Conservation (phyloP, 2,329 filamentous ascomycete species). For the Escovopsis sp. region DNA sequence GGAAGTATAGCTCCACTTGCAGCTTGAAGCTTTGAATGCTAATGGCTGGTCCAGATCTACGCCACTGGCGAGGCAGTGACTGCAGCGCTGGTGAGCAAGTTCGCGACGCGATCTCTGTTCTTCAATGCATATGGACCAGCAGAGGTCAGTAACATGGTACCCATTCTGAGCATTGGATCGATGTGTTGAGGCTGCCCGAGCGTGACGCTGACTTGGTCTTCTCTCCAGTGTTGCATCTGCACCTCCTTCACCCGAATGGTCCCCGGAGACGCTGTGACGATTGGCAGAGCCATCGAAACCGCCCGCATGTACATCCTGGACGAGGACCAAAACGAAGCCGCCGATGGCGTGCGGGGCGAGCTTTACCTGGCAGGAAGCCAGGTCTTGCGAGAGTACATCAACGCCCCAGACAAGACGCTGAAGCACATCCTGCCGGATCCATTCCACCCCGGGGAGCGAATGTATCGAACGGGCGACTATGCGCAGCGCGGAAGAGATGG, state of each 20-base stretch:
- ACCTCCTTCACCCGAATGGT: conserved; percentile 3
- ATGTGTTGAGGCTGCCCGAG: not conserved
- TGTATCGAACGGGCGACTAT: conserved; percentile 4
- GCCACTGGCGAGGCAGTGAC: conserved; percentile 2
- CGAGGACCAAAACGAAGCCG: not conserved
- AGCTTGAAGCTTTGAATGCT: not conserved
- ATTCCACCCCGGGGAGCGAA: not conserved
- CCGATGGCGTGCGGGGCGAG: conserved; percentile 1
- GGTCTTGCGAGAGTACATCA: conserved; percentile 2
- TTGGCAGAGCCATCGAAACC: conserved; percentile 1
- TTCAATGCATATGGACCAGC: conserved; percentile 5
- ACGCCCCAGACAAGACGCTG: conserved; percentile 1
- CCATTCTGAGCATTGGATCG: no score
- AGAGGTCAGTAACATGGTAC: conserved; percentile 2
- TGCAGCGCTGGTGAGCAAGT: not conserved
- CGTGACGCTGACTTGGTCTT: not conserved
- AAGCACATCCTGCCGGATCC: conserved; percentile 1
- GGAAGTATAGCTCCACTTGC: not conserved
- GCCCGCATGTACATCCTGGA: conserved; percentile 3
- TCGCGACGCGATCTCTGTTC: not conserved
- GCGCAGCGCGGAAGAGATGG: conserved; percentile 1
- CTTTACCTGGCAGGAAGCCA: conserved; percentile 1
- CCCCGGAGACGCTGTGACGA: not conserved
- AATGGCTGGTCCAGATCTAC: no score
- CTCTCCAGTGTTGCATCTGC: not conserved